Evolutionary conservation across 2,329 filamentous ascomycete species (phyloP).

Genomic region (Fragosphaeria purpurea): DNA sequence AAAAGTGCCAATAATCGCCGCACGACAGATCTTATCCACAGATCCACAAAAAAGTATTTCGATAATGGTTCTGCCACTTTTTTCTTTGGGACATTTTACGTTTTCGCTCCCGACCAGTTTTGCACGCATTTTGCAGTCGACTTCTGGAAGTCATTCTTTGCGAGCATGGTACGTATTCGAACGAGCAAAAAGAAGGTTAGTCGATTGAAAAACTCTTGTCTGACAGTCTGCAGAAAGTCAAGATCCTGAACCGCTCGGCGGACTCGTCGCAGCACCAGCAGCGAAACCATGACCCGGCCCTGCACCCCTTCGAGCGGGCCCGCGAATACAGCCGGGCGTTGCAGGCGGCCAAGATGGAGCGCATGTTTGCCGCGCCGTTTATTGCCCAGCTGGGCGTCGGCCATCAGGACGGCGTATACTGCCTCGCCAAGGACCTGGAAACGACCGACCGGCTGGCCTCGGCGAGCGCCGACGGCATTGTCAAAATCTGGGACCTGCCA

Average conservation of each 20-base stretch:
- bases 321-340: constrained; percentile 65
- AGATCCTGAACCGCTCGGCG: constrained; percentile 12
- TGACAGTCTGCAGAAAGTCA: constrained; percentile 11
- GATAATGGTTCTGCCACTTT: not conserved
- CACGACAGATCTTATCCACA: too few relatives aligned
- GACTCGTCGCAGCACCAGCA: constrained; percentile 13
- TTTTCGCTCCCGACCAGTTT: not conserved
- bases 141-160: too few relatives aligned
- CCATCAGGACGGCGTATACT: constrained; percentile 85
- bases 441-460: constrained; percentile 67
- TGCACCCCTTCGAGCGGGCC: constrained; percentile 85
- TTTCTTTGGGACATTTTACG: not conserved
- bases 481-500: constrained; percentile 62
- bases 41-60: not conserved
- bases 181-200: too few relatives aligned
- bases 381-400: constrained; percentile 78
- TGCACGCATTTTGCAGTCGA: too few relatives aligned
- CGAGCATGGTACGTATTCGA: too few relatives aligned
- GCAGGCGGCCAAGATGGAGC: constrained; percentile 82
- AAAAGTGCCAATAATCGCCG: too few relatives aligned
- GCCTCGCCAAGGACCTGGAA: constrained; percentile 69
- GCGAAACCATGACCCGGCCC: constrained; percentile 52
- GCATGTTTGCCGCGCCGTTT: constrained; percentile 67
- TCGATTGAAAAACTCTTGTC: too few relatives aligned
- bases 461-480: constrained; percentile 80